Conservation (phyloP, 2,329 filamentous ascomycete species). For the Herpotrichia juniperi region DNA sequence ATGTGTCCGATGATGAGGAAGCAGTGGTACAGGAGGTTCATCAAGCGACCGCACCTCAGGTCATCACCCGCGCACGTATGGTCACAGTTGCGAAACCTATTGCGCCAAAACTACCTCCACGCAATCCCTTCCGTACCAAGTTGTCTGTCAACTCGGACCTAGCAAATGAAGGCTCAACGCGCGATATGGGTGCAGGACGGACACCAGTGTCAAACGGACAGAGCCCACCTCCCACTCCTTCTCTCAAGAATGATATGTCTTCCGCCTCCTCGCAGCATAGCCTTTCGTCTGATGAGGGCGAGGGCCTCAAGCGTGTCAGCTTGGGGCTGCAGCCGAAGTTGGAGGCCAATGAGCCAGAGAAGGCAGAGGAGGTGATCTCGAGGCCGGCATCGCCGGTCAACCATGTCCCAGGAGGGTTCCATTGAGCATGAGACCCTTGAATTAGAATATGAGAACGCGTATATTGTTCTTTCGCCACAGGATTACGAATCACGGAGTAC, state of each 20-base stretch:
- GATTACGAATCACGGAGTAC: slow-evolving; percentile 12
- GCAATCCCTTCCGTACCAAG: slow-evolving; percentile 68
- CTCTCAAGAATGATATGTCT: slow-evolving; percentile 39
- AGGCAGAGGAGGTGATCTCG: slow-evolving; percentile 48
- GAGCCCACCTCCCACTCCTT: slow-evolving; percentile 41
- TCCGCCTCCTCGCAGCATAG: slow-evolving; percentile 34
- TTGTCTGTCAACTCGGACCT: slow-evolving; percentile 41
- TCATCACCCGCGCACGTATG: slow-evolving; percentile 76
- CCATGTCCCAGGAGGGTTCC: slow-evolving; percentile 39
- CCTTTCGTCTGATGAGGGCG: slow-evolving; percentile 43
- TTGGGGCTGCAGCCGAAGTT: slow-evolving; percentile 33
- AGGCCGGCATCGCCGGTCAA: slow-evolving; percentile 43
- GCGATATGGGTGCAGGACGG: slow-evolving; percentile 23
- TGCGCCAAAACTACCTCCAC: slow-evolving; percentile 76
- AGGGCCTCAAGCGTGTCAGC: slow-evolving; percentile 36
- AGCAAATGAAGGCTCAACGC: slow-evolving; percentile 24
- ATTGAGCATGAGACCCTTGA: background rate
- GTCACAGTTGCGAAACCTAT: slow-evolving; percentile 84
- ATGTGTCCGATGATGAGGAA: slow-evolving; percentile 60
- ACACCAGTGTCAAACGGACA: slow-evolving; percentile 30
- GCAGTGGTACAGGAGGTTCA: slow-evolving; percentile 73
- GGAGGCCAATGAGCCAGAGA: slow-evolving; percentile 21
- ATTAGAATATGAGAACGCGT: background rate
- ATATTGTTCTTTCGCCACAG: slow-evolving; percentile 1
- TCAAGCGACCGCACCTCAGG: slow-evolving; percentile 66